A percentile compares a stretch with the other conserved stretches of the same genome.
Conservation (phyloP, 2,329 filamentous ascomycete genomes). For the Fusarium dimerum region DNA sequence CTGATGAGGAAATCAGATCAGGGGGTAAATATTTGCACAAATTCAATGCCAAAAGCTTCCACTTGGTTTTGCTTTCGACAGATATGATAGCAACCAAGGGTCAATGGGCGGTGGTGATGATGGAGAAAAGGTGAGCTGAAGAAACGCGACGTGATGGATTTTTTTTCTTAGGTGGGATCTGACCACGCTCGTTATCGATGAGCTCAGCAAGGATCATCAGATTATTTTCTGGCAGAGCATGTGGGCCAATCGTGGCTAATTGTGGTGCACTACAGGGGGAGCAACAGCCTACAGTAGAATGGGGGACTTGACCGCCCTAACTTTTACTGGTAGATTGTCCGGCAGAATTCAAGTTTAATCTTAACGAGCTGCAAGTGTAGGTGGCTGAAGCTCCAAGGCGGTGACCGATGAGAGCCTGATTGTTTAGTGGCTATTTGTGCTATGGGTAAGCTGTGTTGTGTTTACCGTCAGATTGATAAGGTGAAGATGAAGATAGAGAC, state of each 20-base stretch:
- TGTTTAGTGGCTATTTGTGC: not conserved
- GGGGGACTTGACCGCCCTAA: conserved; percentile 13
- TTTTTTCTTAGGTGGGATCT: conserved; percentile 19
- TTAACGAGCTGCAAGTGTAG: conserved; percentile 6
- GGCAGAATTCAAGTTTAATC: conserved; percentile 6
- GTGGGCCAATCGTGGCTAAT: not conserved
- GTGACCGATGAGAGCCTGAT: conserved; percentile 5
- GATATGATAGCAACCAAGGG: not conserved
- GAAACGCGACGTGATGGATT: conserved; percentile 12
- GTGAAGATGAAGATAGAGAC: not conserved
- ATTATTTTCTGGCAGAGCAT: conserved; percentile 7
- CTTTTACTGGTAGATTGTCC: conserved; percentile 15
- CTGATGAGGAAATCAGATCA: too few relatives aligned
- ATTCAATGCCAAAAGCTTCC: not conserved
- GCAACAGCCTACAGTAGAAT: conserved; percentile 6
- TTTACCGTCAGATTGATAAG: not conserved
- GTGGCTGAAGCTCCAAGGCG: conserved; percentile 5
- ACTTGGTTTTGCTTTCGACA: not conserved
- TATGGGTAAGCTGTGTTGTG: not conserved
- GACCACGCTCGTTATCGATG: conserved; percentile 15
- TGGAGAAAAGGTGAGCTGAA: conserved; percentile 8
- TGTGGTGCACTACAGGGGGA: conserved; percentile 8
- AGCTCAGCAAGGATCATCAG: conserved; percentile 16
- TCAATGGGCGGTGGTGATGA: conserved; percentile 13
- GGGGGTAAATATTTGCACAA: too few relatives aligned